Evolutionary conservation across 176 grass and related monocot species (phyloP).

Genomic region (Oropetium thomaeum): DNA sequence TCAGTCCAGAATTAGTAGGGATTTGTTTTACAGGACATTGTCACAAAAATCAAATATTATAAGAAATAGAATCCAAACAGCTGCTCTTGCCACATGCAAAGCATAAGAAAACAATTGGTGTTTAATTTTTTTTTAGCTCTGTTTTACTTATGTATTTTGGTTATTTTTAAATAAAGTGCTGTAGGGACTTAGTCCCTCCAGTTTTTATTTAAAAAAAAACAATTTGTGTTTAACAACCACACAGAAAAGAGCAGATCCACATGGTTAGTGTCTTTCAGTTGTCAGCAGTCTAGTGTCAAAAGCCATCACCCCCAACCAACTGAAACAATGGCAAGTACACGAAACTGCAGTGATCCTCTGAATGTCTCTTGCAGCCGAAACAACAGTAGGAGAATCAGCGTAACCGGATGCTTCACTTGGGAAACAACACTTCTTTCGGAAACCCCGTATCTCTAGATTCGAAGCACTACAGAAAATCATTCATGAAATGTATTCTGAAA

Average conservation of each 20-base stretch:
- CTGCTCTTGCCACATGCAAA: neutral
- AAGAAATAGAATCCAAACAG: neutral
- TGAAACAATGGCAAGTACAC: neutral
- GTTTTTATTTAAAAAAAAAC: too few species aligned
- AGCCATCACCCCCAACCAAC: too few species aligned
- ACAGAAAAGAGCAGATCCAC: neutral
- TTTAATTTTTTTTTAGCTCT: too few species aligned
- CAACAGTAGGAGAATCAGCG: too few species aligned
- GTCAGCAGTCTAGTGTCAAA: too few species aligned
- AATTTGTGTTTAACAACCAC: neutral
- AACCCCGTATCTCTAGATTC: neutral
- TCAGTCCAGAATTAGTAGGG: too few species aligned
- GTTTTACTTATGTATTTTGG: too few species aligned
- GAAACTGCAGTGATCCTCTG: neutral
- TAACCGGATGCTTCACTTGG: neutral
- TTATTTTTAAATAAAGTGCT: too few species aligned
- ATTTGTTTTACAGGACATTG: too few species aligned
- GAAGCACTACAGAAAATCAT: neutral
- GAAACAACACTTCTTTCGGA: neutral
- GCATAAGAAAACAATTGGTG: neutral
- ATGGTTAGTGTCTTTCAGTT: too few species aligned
- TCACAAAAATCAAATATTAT: too few species aligned
- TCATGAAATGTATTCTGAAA: neutral
- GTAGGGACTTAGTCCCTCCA: too few species aligned
- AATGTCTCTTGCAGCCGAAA: neutral